Conservation (phyloP, 352 stramenopile species). For the Peronospora farinosa region DNA sequence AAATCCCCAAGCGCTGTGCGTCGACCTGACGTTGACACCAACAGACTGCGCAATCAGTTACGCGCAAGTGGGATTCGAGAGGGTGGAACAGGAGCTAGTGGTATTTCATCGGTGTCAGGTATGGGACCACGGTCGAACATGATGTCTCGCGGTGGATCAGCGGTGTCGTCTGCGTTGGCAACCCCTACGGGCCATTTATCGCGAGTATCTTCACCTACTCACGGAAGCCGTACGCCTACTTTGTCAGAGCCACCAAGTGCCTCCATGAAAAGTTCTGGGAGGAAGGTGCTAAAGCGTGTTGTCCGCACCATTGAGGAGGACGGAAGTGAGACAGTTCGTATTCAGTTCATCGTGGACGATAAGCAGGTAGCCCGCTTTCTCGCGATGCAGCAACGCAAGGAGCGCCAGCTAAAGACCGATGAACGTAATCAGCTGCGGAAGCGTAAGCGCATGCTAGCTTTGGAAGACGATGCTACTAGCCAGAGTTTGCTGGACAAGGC, state of each 20-base stretch:
- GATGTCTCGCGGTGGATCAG: conserved; percentile 49
- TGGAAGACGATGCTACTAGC: conserved; percentile 50
- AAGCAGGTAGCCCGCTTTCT: conserved; percentile 61
- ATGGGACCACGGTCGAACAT: conserved; percentile 27
- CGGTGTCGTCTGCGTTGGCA: conserved; percentile 55
- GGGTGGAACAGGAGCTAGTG: conserved; percentile 30
- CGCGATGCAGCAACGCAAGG: conserved; percentile 71
- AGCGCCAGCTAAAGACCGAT: conserved; percentile 61
- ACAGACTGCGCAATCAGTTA: conserved; percentile 53
- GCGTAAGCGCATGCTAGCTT: conserved; percentile 66
- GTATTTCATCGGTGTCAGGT: conserved; percentile 28
- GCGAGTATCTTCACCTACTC: conserved; percentile 58
- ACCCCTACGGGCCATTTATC: conserved; percentile 66
- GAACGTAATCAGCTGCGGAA: conserved; percentile 73
- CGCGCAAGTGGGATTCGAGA: conserved; percentile 68
- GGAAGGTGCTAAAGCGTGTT: conserved; percentile 71
- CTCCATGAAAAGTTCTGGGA: conserved; percentile 34
- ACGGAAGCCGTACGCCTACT: conserved; percentile 31
- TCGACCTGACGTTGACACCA: conserved; percentile 62
- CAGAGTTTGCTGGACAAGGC: conserved; percentile 62
- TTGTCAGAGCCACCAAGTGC: conserved; percentile 29
- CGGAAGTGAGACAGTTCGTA: conserved; percentile 62
- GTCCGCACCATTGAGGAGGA: conserved; percentile 76
- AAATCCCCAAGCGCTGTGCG: conserved; percentile 35
- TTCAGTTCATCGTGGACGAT: conserved; percentile 79